A percentile compares a stretch with the other conserved stretches of the same genome.
phyloP scores from a whole-genome alignment of 352 stramenopile species.

The Phytophthora syringae region DNA sequence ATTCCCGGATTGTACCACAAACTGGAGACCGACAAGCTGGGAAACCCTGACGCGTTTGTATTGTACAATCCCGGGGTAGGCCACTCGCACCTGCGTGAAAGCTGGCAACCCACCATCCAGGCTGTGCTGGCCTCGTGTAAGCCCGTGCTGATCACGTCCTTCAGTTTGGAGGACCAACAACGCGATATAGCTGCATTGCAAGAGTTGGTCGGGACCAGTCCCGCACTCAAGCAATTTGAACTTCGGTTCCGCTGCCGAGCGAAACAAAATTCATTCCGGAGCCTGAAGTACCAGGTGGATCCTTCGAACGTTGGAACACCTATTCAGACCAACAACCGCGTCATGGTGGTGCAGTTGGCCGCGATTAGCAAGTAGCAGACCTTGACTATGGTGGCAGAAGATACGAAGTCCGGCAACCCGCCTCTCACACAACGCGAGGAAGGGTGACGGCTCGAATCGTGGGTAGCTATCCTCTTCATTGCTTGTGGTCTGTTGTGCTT shows the following conservation, averaged over 20 bases:
- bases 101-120: constrained; percentile 64
- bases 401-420: background rate
- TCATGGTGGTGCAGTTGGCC: constrained; percentile 58
- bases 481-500: constrained; percentile 20
- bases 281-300: constrained; percentile 60
- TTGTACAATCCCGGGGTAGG: constrained; percentile 80
- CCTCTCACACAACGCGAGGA: too few species aligned
- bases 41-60: constrained; percentile 58
- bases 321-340: constrained; percentile 62
- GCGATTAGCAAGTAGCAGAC: constrained; percentile 4
- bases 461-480: constrained; percentile 25
- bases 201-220: constrained; percentile 26
- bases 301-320: constrained; percentile 44
- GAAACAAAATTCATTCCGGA: constrained; percentile 69
- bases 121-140: constrained; percentile 48
- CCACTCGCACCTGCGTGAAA: constrained; percentile 51
- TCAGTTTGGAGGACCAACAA: constrained; percentile 66
- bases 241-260: constrained; percentile 43
- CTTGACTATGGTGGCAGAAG: constrained; percentile 11
- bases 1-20: constrained; percentile 67
- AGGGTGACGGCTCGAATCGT: constrained; percentile 2
- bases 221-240: constrained; percentile 21
- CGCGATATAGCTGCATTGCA: constrained; percentile 58
- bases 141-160: constrained; percentile 68
- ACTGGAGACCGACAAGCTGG: constrained; percentile 25